These are phyloP conservation scores for Fusarium euwallaceae DNA, from an alignment of 2,329 filamentous ascomycete genomes.

Conservation along the genomic window DNA sequence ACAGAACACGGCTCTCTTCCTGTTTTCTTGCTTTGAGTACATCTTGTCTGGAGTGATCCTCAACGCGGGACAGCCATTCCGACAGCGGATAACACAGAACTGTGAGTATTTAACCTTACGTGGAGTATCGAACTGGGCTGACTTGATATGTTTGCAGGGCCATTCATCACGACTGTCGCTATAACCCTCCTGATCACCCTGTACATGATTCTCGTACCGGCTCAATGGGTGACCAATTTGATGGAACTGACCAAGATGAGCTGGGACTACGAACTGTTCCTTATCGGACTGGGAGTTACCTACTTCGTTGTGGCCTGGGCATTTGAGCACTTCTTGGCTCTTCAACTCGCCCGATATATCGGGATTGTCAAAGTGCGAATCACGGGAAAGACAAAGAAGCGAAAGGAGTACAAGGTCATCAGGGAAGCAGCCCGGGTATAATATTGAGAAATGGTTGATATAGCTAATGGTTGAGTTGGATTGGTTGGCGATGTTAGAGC, in stretches of 20 bases:
- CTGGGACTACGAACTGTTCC: slow-evolving; percentile 77
- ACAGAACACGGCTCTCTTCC: slow-evolving; percentile 91
- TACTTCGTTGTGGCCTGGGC: slow-evolving; percentile 79
- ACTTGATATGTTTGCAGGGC: slow-evolving; percentile 65
- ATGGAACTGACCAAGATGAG: slow-evolving; percentile 92
- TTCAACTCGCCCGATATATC: slow-evolving; percentile 74
- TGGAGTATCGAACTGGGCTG: neutral
- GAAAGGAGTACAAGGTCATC: slow-evolving; percentile 90
- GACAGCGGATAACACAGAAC: slow-evolving; percentile 84
- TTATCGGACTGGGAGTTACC: slow-evolving; percentile 76
- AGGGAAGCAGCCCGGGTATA: slow-evolving; percentile 64
- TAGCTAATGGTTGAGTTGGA: neutral
- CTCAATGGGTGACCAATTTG: slow-evolving; percentile 74
- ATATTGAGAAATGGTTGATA: neutral
- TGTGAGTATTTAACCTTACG: slow-evolving; percentile 63
- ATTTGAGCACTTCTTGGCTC: slow-evolving; percentile 79
- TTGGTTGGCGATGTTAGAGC: neutral
- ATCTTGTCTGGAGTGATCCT: slow-evolving; percentile 90
- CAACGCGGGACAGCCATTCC: slow-evolving; percentile 91
- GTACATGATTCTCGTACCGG: slow-evolving; percentile 86
- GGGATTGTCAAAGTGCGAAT: slow-evolving; percentile 72
- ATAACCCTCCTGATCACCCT: slow-evolving; percentile 75
- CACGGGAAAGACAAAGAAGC: slow-evolving; percentile 75
- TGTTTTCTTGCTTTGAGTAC: slow-evolving; percentile 94
- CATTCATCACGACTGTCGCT: slow-evolving; percentile 84